Conservation (phyloP, 2,329 filamentous ascomycete species). For the Daldinia sp. region DNA sequence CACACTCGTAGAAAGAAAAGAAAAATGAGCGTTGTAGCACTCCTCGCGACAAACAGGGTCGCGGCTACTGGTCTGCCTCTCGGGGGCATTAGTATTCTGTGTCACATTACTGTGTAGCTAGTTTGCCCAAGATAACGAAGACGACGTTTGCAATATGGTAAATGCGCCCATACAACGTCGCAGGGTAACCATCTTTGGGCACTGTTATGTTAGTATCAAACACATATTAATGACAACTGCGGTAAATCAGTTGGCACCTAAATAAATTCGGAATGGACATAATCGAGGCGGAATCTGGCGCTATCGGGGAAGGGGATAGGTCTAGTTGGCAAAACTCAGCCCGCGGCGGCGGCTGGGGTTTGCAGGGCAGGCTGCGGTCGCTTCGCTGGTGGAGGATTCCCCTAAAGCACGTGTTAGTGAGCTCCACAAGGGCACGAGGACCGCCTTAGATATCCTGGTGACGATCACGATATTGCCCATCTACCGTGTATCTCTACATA, state of each 20-base stretch:
- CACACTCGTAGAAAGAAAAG: background rate
- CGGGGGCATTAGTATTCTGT: background rate
- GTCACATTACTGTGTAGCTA: conserved; percentile 9
- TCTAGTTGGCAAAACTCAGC: conserved; percentile 35
- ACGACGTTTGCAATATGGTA: background rate
- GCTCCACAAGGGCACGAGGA: conserved; percentile 19
- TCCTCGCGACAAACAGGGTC: conserved; percentile 1
- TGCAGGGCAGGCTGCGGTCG: conserved; percentile 44
- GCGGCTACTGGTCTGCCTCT: conserved; percentile 12
- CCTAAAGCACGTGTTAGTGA: conserved; percentile 43
- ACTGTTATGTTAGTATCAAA: conserved; percentile 30
- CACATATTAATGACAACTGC: conserved; percentile 21
- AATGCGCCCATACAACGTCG: conserved; percentile 19
- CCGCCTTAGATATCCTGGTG: conserved; percentile 34
- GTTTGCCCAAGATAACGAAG: conserved; percentile 1
- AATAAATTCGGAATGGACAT: conserved; percentile 1
- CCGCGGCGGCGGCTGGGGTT: conserved; percentile 42
- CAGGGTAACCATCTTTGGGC: conserved; percentile 7
- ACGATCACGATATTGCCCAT: conserved; percentile 38
- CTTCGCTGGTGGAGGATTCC: conserved; percentile 45
- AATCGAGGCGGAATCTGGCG: background rate
- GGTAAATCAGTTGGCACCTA: conserved; percentile 28
- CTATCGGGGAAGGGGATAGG: background rate
- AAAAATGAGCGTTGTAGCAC: conserved; percentile 6
- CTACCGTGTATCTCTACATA: conserved; percentile 45